These are phyloP conservation scores for Pythium apleroticum DNA, from an alignment of 352 stramenopile genomes.

Conservation along the genomic window DNA sequence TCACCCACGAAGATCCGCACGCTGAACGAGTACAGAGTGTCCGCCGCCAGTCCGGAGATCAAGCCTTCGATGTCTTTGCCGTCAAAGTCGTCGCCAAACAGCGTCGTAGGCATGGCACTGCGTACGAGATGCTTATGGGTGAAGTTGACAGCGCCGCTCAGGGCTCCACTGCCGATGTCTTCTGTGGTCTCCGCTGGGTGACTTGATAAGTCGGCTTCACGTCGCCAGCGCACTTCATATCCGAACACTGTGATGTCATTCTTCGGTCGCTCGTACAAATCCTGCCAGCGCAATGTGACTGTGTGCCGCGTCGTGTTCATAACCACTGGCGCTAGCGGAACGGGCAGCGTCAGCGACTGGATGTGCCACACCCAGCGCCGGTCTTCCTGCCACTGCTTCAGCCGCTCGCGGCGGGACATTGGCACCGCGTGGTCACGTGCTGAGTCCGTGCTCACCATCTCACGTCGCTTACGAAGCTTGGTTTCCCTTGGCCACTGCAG, in stretches of 20 bases:
- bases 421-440: constrained; percentile 9
- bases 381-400: constrained; percentile 83
- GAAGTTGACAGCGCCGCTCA: constrained; percentile 43
- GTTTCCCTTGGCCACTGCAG: constrained; percentile 64
- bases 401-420: constrained; percentile 66
- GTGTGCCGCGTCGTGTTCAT: constrained; percentile 56
- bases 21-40: constrained; percentile 70
- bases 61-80: constrained; percentile 69
- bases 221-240: constrained; percentile 62
- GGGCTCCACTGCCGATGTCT: constrained; percentile 7
- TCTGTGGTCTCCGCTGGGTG: not conserved
- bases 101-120: constrained; percentile 55
- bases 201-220: constrained; percentile 20
- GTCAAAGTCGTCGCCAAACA: constrained; percentile 80
- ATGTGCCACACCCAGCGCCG: constrained; percentile 68
- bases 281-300: constrained; percentile 66
- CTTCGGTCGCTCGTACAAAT: constrained; percentile 61
- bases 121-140: constrained; percentile 49
- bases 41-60: constrained; percentile 46
- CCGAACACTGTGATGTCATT: constrained; percentile 66
- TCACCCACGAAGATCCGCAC: constrained; percentile 70
- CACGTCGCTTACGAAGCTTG: constrained; percentile 36
- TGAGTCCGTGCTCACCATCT: constrained; percentile 24
- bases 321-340: constrained; percentile 57
- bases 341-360: constrained; percentile 63